phyloP scores from a whole-genome alignment of 1,284 basidiomycete genomes.

The Irpex sp. region DNA sequence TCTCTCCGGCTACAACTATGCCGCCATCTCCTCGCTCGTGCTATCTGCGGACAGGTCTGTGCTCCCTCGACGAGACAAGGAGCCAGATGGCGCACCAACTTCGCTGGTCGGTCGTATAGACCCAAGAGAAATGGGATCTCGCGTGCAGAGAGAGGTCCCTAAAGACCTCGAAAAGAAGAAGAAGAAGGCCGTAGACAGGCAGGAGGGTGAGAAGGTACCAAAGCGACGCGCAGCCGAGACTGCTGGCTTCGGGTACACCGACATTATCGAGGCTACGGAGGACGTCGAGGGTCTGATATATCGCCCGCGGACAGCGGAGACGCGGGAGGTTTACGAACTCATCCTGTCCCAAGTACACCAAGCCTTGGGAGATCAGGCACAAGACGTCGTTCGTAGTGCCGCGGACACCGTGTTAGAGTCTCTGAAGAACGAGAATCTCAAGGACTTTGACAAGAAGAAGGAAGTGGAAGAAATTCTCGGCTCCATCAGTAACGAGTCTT shows the following conservation, averaged over 20 bases:
- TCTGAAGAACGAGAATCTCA: slow-evolving; percentile 87
- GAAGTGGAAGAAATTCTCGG: slow-evolving; percentile 87
- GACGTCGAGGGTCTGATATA: slow-evolving; percentile 93
- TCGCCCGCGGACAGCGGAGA: slow-evolving; percentile 91
- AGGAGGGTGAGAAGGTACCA: slow-evolving; percentile 52
- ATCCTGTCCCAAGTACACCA: slow-evolving; percentile 84
- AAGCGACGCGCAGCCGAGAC: slow-evolving; percentile 52
- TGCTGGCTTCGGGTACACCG: slow-evolving; percentile 73
- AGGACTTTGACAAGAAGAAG: slow-evolving; percentile 98
- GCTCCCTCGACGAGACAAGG: slow-evolving; percentile 81
- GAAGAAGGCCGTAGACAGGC: slow-evolving; percentile 65
- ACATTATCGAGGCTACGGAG: slow-evolving; percentile 91
- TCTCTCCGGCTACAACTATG: slow-evolving; percentile 87
- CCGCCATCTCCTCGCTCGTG: slow-evolving; percentile 84
- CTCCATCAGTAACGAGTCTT: slow-evolving; percentile 68
- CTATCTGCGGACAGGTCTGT: slow-evolving; percentile 78
- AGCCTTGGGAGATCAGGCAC: slow-evolving; percentile 90
- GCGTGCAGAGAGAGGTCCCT: slow-evolving; percentile 79
- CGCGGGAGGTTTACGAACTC: slow-evolving; percentile 92
- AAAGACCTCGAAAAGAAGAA: slow-evolving; percentile 97
- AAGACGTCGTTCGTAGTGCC: slow-evolving; percentile 93
- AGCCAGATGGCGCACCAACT: slow-evolving; percentile 95
- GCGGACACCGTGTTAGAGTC: slow-evolving; percentile 89
- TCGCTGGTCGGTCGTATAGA: slow-evolving; percentile 91
- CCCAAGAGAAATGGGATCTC: slow-evolving; percentile 91